A percentile compares a stretch with the other conserved stretches of the same genome.
Evolutionary conservation across 2,329 filamentous ascomycete species (phyloP).

Genomic region (Fusarium staphyleae): DNA sequence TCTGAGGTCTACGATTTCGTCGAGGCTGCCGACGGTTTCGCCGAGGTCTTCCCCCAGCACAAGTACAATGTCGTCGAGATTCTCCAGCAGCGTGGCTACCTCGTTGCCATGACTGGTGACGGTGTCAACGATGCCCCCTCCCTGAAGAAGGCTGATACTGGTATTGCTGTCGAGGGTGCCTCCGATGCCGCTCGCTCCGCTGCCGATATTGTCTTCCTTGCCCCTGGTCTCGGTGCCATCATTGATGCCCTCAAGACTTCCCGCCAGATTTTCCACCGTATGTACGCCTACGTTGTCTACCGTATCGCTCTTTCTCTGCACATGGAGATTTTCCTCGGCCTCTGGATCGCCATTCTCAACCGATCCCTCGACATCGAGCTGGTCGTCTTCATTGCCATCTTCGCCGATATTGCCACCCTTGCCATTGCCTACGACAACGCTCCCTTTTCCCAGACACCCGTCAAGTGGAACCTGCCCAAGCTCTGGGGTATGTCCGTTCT

Average conservation of each 20-base stretch:
- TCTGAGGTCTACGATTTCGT: constrained; percentile 96
- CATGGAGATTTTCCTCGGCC: constrained; percentile 87
- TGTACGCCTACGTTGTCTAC: constrained; percentile 96
- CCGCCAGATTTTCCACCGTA: constrained; percentile 94
- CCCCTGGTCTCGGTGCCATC: constrained; percentile 88
- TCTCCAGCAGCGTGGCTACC: constrained; percentile 89
- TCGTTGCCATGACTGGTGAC: constrained; percentile 96
- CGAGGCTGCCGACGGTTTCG: constrained; percentile 92
- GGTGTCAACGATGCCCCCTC: constrained; percentile 95
- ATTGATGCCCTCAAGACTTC: constrained; percentile 93
- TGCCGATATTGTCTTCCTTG: constrained; percentile 93
- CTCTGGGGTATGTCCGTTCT: constrained; percentile 92
- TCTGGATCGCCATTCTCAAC: constrained; percentile 92
- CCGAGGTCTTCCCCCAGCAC: constrained; percentile 93
- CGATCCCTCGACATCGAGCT: constrained; percentile 83
- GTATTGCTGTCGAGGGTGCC: constrained; percentile 92
- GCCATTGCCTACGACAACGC: constrained; percentile 95
- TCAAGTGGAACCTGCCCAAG: constrained; percentile 95
- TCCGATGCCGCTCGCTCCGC: constrained; percentile 91
- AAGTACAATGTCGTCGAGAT: constrained; percentile 82
- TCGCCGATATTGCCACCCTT: constrained; percentile 89
- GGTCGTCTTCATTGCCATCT: constrained; percentile 92
- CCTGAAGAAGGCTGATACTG: constrained; percentile 93
- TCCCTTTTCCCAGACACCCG: constrained; percentile 82
- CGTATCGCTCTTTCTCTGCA: constrained; percentile 92